These are phyloP conservation scores for Malassezia obtusa DNA, from an alignment of 1,284 basidiomycete genomes.

Conservation along the genomic window DNA sequence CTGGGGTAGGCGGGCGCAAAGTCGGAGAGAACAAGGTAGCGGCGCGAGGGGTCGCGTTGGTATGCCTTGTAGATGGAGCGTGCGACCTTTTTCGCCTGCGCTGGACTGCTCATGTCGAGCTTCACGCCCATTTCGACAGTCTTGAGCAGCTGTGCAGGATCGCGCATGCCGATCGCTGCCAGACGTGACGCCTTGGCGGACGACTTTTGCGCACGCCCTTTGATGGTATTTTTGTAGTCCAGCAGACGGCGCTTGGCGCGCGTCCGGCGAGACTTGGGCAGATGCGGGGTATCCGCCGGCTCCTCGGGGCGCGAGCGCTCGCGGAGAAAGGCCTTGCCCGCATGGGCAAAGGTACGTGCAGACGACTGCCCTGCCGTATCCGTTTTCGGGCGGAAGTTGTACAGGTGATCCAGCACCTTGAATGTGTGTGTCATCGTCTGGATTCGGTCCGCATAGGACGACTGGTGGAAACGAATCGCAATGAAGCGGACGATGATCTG, in stretches of 20 bases:
- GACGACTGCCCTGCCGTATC: neutral
- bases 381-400: conserved; percentile 57
- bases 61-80: conserved; percentile 61
- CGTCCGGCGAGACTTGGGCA: neutral
- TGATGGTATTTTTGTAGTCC: neutral
- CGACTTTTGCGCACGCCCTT: conserved; percentile 4
- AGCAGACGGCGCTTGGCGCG: neutral
- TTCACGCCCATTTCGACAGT: conserved; percentile 32
- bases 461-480: conserved; percentile 57
- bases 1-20: conserved; percentile 60
- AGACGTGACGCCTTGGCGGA: conserved; percentile 15
- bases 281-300: neutral
- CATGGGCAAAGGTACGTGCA: neutral
- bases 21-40: conserved; percentile 61
- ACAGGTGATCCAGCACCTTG: conserved; percentile 60
- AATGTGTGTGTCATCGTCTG: conserved; percentile 56
- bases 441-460: conserved; percentile 65
- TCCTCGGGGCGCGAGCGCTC: neutral
- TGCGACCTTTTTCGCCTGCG: conserved; percentile 56
- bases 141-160: conserved; percentile 22
- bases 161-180: conserved; percentile 37
- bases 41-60: conserved; percentile 51
- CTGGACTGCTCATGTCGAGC: conserved; percentile 39
- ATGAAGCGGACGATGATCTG: conserved; percentile 43
- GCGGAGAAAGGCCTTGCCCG: neutral